A percentile compares a stretch with the other conserved stretches of the same genome.
Conservation (phyloP, 1,284 basidiomycete genomes). For the Bothia castanella region DNA sequence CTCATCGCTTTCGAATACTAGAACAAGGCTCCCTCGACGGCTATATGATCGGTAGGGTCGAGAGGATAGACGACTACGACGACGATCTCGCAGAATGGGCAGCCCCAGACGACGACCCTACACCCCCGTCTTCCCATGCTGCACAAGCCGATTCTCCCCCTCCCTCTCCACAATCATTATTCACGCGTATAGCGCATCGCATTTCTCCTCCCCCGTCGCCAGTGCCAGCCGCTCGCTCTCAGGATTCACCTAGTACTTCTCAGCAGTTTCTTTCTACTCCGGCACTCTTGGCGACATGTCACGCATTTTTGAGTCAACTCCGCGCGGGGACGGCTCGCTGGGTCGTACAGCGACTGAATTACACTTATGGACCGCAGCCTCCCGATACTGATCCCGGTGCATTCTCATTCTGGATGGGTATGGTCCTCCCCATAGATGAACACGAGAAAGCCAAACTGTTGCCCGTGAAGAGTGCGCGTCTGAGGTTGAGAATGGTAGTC, state of each 20-base stretch:
- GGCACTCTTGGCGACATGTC: slow-evolving; percentile 74
- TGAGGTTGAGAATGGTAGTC: slow-evolving; percentile 80
- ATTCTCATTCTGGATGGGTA: slow-evolving; percentile 90
- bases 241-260: slow-evolving; percentile 18
- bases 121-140: slow-evolving; percentile 13
- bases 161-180: slow-evolving; percentile 14
- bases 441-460: slow-evolving; percentile 91
- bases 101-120: slow-evolving; percentile 14
- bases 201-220: slow-evolving; percentile 11
- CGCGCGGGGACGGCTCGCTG: slow-evolving; percentile 84
- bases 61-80: slow-evolving; percentile 53
- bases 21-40: slow-evolving; percentile 83
- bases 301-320: slow-evolving; percentile 75
- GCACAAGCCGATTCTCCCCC: too few relatives aligned
- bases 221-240: slow-evolving; percentile 1
- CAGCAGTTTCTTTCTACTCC: slow-evolving; percentile 48
- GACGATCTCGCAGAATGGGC: slow-evolving; percentile 41
- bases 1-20: slow-evolving; percentile 80
- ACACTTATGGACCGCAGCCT: slow-evolving; percentile 71
- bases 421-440: slow-evolving; percentile 92
- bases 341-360: slow-evolving; percentile 82
- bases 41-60: slow-evolving; percentile 83
- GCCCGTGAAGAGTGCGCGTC: slow-evolving; percentile 77
- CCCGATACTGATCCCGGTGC: slow-evolving; percentile 59
- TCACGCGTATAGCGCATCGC: slow-evolving; percentile 12